These are phyloP conservation scores for Paxillus involutus DNA, from an alignment of 768 basidiomycete genomes.

Conservation along the genomic window DNA sequence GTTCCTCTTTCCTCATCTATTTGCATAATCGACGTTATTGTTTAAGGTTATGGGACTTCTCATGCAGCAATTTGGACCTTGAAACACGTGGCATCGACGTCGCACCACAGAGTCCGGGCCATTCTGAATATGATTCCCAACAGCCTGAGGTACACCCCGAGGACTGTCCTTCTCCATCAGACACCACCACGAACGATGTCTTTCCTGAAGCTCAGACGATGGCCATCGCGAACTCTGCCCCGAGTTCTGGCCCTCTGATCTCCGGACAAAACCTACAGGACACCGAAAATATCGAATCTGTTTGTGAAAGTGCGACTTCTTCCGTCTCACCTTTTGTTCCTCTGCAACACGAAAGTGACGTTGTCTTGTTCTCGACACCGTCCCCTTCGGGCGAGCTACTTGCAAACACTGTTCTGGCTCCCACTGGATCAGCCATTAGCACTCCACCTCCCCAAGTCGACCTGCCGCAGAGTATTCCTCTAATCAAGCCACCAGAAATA, in stretches of 20 bases:
- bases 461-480: slow-evolving; percentile 15
- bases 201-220: slow-evolving; percentile 1
- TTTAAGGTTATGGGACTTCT: slow-evolving; percentile 25
- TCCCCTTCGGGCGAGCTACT: background rate
- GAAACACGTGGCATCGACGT: slow-evolving; percentile 1
- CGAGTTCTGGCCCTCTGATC: background rate
- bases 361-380: background rate
- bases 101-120: background rate
- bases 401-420: background rate
- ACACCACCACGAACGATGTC: background rate
- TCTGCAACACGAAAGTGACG: background rate
- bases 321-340: background rate
- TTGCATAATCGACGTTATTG: background rate
- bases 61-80: slow-evolving; percentile 19
- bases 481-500: slow-evolving; percentile 41
- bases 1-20: background rate
- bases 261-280: slow-evolving; percentile 10
- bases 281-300: background rate
- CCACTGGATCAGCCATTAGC: background rate
- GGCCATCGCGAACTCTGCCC: slow-evolving; percentile 11
- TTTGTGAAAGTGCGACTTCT: background rate
- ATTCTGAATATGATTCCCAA: background rate
- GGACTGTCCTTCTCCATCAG: too few relatives aligned
- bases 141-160: background rate
- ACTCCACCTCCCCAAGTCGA: background rate